Evolutionary conservation across 441 rosid species (phyloP).

Genomic region (Mallotus japonicus): DNA sequence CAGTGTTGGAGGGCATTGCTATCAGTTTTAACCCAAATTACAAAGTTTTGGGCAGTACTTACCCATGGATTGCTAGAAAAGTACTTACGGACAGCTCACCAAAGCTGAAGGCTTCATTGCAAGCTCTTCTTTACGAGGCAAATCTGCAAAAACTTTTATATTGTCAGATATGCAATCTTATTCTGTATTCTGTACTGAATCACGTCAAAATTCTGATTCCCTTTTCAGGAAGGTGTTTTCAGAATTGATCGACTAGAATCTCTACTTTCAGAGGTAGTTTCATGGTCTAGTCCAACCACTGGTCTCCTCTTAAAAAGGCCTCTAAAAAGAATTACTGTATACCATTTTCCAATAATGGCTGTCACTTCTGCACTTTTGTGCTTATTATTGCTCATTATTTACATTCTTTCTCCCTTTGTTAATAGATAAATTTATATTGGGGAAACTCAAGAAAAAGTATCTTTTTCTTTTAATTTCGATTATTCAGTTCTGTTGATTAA

Average conservation of each 20-base stretch:
- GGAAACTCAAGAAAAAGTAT: neutral
- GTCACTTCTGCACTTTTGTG: neutral
- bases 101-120: slow-evolving; percentile 73
- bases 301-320: neutral
- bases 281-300: slow-evolving; percentile 2
- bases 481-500: slow-evolving; percentile 6
- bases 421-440: neutral
- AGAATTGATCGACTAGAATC: slow-evolving; percentile 95
- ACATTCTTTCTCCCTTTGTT: neutral
- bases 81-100: slow-evolving; percentile 89
- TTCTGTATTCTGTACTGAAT: neutral
- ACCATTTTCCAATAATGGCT: neutral
- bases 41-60: slow-evolving; percentile 95
- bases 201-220: slow-evolving; percentile 16
- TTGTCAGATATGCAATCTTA: neutral
- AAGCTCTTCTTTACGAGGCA: slow-evolving; percentile 82
- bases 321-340: neutral
- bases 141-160: slow-evolving; percentile 9
- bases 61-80: slow-evolving; percentile 97
- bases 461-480: neutral
- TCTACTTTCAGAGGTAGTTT: slow-evolving; percentile 71
- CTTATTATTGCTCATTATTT: neutral
- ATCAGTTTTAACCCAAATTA: slow-evolving; percentile 71
- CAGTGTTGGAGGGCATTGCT: slow-evolving; percentile 97
- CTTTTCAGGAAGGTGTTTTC: slow-evolving; percentile 76